These are phyloP conservation scores for Arthroderma uncinatum DNA, from an alignment of 2,329 filamentous ascomycete genomes.

Conservation along the genomic window DNA sequence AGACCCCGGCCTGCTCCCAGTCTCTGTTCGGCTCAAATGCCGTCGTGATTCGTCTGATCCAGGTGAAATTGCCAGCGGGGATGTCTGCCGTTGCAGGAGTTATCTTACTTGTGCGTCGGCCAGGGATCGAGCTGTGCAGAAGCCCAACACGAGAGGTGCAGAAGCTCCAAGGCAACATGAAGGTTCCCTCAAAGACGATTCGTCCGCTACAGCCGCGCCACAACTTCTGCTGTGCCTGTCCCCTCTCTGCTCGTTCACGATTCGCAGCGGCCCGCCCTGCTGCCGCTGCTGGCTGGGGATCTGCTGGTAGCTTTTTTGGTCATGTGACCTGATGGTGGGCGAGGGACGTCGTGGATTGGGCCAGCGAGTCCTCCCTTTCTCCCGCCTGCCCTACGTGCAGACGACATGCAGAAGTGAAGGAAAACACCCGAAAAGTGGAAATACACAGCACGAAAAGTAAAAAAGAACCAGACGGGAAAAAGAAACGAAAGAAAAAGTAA, in stretches of 20 bases:
- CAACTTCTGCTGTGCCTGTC: slow-evolving; percentile 9
- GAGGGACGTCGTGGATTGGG: slow-evolving; percentile 15
- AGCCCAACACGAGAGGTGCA: slow-evolving; percentile 4
- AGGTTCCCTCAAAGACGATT: slow-evolving; percentile 11
- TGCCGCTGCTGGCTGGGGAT: slow-evolving; percentile 16
- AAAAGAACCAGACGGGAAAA: slow-evolving; percentile 6
- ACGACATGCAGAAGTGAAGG: not conserved
- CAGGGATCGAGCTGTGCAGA: slow-evolving; percentile 12
- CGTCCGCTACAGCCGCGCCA: slow-evolving; percentile 16
- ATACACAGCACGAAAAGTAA: slow-evolving; percentile 1
- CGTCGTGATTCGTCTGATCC: not conserved
- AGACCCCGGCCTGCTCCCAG: not conserved
- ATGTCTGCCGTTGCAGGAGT: slow-evolving; percentile 4
- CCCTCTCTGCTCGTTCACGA: slow-evolving; percentile 12
- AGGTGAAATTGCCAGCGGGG: slow-evolving; percentile 1
- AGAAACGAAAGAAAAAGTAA: slow-evolving; percentile 9
- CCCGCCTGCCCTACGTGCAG: slow-evolving; percentile 4
- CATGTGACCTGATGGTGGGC: slow-evolving; percentile 22
- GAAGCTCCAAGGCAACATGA: slow-evolving; percentile 8
- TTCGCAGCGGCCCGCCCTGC: slow-evolving; percentile 15
- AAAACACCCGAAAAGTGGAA: slow-evolving; percentile 4
- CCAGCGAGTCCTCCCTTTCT: slow-evolving; percentile 13
- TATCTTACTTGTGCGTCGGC: slow-evolving; percentile 6
- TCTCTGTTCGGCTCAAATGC: not conserved
- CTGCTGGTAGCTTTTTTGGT: slow-evolving; percentile 20